These are phyloP conservation scores for Oxalis stricta DNA, from an alignment of 441 rosid genomes.

Conservation along the genomic window DNA sequence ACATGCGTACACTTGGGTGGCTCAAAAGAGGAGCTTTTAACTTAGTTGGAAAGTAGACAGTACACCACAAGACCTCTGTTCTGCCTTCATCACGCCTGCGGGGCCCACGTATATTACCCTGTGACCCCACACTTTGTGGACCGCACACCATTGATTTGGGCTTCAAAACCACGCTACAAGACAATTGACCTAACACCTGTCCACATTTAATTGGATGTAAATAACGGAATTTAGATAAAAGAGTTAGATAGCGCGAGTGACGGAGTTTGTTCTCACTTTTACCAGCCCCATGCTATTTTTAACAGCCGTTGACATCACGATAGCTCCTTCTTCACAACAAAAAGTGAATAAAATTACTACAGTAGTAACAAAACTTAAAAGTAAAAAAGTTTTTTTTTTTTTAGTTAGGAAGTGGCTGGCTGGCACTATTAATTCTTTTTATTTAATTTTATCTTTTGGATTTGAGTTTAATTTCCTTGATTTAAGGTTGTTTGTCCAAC, in stretches of 20 bases:
- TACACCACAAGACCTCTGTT: too few species aligned
- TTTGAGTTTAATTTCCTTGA: too few species aligned
- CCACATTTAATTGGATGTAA: too few species aligned
- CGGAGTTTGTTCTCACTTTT: slow-evolving; percentile 28
- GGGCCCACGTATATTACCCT: slow-evolving; percentile 22
- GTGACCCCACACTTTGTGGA: slow-evolving; percentile 22
- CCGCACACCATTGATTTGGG: slow-evolving; percentile 18
- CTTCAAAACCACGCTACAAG: slow-evolving; percentile 22
- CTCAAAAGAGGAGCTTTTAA: slow-evolving; percentile 20
- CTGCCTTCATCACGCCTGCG: slow-evolving; percentile 36
- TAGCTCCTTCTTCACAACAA: too few species aligned
- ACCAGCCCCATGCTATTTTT: slow-evolving; percentile 21
- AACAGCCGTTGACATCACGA: slow-evolving; percentile 7
- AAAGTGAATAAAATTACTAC: background rate
- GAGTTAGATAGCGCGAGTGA: slow-evolving; percentile 38
- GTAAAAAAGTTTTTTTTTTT: background rate
- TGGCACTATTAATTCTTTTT: too few species aligned
- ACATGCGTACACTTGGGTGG: background rate
- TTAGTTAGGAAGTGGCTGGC: background rate
- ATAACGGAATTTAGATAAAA: too few species aligned
- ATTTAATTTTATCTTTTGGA: too few species aligned
- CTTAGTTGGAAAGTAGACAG: slow-evolving; percentile 9
- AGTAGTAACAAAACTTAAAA: slow-evolving; percentile 15
- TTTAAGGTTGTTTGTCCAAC: too few species aligned
- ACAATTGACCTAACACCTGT: background rate